Evolutionary conservation across 129 eudicot species (phyloP), one percentile per base, ranked within the genome.

Genomic region (Silybum marianum): DNA sequence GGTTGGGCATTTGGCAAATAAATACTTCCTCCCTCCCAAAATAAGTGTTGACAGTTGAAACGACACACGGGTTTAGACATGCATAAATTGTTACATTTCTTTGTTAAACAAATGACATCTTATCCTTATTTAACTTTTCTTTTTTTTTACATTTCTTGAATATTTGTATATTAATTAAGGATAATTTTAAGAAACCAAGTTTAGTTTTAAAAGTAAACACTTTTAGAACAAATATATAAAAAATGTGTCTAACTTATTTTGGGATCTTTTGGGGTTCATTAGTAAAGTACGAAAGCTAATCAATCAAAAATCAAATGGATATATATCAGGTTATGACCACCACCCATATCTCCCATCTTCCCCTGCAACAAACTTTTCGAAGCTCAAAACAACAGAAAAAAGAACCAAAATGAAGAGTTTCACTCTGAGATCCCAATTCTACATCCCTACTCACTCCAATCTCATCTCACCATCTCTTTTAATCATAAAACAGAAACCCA

Each of bases 361-460:
- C 21, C 70, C 70, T 71, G 19, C 86, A 77, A 30, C 14, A 38
- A 28, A 3, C 51, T 22, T 30, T 60, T 78, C 44, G 18, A 60
- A 11, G 65, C 58, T 13, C 72, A 82, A 82, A 86, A 69, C 26
- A 66, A 78, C 72, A 71, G 54, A 77, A 42, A 83, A 70, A 66
- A 12, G 84, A 86, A 66, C 63, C 32, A 65, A 14, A 34, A 83
- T 89, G 90, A 89, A 89, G 74, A 83, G 76, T 76, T 73, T 86
- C 21, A 74, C 88, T 9, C 68, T 88, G 5, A 81, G 84, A 81
- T 80, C 88, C 44, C 89, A 81, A 8, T 78, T 88, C 71, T 66
- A 66, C 84, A 74, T 75, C 80, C 85, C 88, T 80, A 74, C 73
- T 81, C 88, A 69, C 60, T 60, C 81, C 78, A 66, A 72, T 78